phyloP scores from a whole-genome alignment of 495 filamentous ascomycete genomes.

The Thermochaetoides thermophila region DNA sequence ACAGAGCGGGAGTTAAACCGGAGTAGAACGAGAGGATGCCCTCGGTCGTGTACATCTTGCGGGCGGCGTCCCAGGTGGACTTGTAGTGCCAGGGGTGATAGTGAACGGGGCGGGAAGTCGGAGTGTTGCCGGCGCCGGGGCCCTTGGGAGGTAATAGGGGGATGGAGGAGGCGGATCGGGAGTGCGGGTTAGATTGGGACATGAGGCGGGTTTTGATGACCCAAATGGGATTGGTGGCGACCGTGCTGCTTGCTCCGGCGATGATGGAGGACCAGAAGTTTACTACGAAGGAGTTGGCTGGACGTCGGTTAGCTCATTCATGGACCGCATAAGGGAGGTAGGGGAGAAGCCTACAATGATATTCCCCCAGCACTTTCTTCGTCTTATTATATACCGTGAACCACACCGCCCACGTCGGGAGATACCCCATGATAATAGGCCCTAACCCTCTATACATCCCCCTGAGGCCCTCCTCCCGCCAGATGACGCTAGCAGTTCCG shows the following conservation, averaged over 20 bases:
- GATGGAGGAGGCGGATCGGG: slow-evolving; percentile 22
- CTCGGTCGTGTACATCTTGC: slow-evolving; percentile 87
- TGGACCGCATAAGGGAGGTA: no score
- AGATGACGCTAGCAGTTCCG: slow-evolving; percentile 73
- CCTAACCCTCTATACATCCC: slow-evolving; percentile 90
- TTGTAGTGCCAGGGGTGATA: slow-evolving; percentile 75
- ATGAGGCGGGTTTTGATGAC: slow-evolving; percentile 97
- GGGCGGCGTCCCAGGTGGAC: slow-evolving; percentile 73
- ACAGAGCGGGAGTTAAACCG: slow-evolving; percentile 77
- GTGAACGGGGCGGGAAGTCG: slow-evolving; percentile 33
- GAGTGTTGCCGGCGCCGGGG: slow-evolving; percentile 31
- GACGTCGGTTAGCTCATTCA: no score
- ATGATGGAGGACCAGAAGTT: slow-evolving; percentile 68
- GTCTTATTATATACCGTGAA: slow-evolving; percentile 86
- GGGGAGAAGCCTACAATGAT: slow-evolving; percentile 41
- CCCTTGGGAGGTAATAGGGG: no score
- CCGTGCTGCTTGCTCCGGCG: slow-evolving; percentile 80
- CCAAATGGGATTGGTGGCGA: slow-evolving; percentile 98
- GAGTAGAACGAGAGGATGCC: slow-evolving; percentile 89
- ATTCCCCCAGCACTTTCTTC: slow-evolving; percentile 53
- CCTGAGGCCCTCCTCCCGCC: slow-evolving; percentile 70
- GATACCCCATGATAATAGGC: slow-evolving; percentile 85
- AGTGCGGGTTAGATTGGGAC: slow-evolving; percentile 50
- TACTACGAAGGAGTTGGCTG: slow-evolving; percentile 28
- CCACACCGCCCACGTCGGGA: slow-evolving; percentile 97